Evolutionary conservation across 805 yeast genomes (phyloP), one percentile per base, ranked within the genome.

Genomic region (Wickerhamomyces mucosus): DNA sequence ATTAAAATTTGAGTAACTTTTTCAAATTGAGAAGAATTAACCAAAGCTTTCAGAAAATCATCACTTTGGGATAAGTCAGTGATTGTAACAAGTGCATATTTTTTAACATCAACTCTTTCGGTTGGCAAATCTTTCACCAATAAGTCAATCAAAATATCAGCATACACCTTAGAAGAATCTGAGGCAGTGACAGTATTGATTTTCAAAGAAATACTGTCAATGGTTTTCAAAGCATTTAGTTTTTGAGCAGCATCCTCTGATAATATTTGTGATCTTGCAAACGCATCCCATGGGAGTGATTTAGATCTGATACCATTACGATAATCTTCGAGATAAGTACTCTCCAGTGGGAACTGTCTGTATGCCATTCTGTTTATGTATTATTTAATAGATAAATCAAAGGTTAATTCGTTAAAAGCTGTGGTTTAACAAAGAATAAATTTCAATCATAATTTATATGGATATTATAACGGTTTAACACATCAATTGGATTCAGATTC

Each of bases 271-370:
- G 88, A 77, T 34, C 95, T 68, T 9, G 82, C 77, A 45, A 81
- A 75, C 8, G 94, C 94, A 48, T 83, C 94, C 96, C 96, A 88
- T 20, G 94, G 94, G 34, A 86, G 72, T 20, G 88, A 76, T 41
- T 92, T 72, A 38, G 82, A 78, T 46, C 92, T 67, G 40, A 85
- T 76, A 39, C 73, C 74, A 41, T 68, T 64, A 44, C 78, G 66
- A 32, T 78, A 68, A 45, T 78, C 88, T 36, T 68, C 66, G 48
- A 83, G 63, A 45, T 69, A 75, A 20, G 68, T 68, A 53, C 84
- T 78, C 41, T 83, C 88, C 45, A 81, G 57, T 33, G 53, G 39
- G 40, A 67, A 20, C 14, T 31, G 32, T 14, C 60, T 37, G 58
- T 61, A 27, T n/a, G n/a, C n/a, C n/a, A n/a, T n/a, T n/a, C 34